Evolutionary conservation across 345 rosid species (phyloP), one percentile per base, ranked within the genome.

Genomic region (Melaleuca alternifolia): DNA sequence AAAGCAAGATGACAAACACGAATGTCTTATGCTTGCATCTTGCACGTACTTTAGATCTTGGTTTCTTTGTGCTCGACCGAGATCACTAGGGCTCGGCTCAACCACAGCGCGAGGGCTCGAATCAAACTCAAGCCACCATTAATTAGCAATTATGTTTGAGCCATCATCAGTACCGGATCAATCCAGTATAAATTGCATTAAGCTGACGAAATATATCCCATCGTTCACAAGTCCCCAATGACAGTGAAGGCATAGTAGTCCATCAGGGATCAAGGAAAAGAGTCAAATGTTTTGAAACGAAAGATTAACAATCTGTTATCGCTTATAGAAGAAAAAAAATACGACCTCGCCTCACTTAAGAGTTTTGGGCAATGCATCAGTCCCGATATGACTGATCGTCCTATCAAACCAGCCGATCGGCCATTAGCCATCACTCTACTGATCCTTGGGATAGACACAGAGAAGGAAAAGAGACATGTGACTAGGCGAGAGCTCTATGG

Each of bases 351-450:
- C 23, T 7, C 23, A 33, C n/a, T 65, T 30, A 65, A 6, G 21
- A 33, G 77, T 18, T 65, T 37, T 7, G 11, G 44, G 7, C 79
- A 10, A 3, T 0, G 13, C 33, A 18, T 41, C 13, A 4, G 21
- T 71, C 10, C 1, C 7, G 21, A 1, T 9, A 56, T 1, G 61
- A n/a, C 12, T 24, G 61, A 24, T 56, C 61, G 10, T 37, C 2
- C 7, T 10, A 1, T 71, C 13, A 1, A 16, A 71, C 26, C 14
- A 10, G 0, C 7, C 7, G 24, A 65, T 33, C 1, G 1, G 7
- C 4, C 48, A 71, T 5, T 0, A 37, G 48, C 18, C 24, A 20
- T 0, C 12, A 18, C 1, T 37, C 4, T 41, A 18, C 7, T 8
- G 2, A 37, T 18, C 24, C 26, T 0, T 9, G 79, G 7, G 18